phyloP scores from a whole-genome alignment of 768 basidiomycete genomes.

The Auriculariales sp. region DNA sequence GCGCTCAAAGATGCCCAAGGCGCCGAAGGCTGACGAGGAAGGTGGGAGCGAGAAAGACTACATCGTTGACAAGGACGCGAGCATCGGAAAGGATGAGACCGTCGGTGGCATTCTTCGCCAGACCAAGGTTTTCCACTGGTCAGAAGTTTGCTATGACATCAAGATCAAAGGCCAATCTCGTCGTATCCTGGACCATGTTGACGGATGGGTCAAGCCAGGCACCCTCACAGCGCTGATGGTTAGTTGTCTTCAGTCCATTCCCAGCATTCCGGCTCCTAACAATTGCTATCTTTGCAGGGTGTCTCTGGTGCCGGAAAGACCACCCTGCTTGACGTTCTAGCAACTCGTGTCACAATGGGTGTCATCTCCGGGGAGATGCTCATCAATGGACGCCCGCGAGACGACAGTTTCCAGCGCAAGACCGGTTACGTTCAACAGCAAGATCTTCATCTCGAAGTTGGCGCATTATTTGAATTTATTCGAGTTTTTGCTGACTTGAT shows the following conservation, averaged over 20 bases:
- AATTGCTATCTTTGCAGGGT: not conserved
- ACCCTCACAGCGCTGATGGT: conserved; percentile 69
- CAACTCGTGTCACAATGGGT: conserved; percentile 21
- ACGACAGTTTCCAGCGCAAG: conserved; percentile 19
- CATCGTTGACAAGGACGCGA: conserved; percentile 18
- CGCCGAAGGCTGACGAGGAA: conserved; percentile 15
- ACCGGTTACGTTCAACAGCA: conserved; percentile 29
- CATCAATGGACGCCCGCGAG: conserved; percentile 14
- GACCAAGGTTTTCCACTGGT: conserved; percentile 32
- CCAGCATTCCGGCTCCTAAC: conserved; percentile 12
- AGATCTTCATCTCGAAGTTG: conserved; percentile 32
- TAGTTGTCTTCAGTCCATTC: conserved; percentile 16
- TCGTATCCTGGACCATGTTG: conserved; percentile 27
- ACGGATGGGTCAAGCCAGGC: conserved; percentile 36
- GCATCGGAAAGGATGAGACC: conserved; percentile 13
- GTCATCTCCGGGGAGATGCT: conserved; percentile 26
- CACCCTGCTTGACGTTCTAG: conserved; percentile 21
- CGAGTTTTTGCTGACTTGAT: too few species aligned
- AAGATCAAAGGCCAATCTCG: conserved; percentile 13
- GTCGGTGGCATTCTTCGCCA: conserved; percentile 4
- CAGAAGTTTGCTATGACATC: conserved; percentile 26
- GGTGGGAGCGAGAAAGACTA: conserved; percentile 8
- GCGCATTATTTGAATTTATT: too few species aligned
- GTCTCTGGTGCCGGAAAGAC: not conserved
- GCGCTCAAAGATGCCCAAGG: conserved; percentile 14